A percentile compares a stretch with the other conserved stretches of the same genome.
These are phyloP conservation scores for Lactarius indigo DNA, from an alignment of 768 basidiomycete genomes.

Conservation along the genomic window DNA sequence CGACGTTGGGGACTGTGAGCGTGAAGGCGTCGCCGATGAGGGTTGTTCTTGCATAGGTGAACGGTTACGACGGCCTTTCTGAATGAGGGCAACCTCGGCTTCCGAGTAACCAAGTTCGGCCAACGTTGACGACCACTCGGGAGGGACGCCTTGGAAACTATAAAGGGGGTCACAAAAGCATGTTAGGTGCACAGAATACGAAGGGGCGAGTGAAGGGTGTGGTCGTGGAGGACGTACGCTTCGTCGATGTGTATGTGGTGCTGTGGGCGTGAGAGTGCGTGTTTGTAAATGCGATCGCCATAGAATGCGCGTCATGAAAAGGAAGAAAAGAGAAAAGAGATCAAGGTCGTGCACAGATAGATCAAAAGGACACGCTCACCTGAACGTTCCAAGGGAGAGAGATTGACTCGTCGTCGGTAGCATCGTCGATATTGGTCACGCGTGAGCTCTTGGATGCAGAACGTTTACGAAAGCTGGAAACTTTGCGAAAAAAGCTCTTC, in stretches of 20 bases:
- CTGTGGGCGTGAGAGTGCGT: background rate
- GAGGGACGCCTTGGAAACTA: conserved; percentile 25
- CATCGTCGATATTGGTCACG: background rate
- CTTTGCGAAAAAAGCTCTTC: conserved; percentile 21
- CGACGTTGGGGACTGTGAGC: conserved; percentile 17
- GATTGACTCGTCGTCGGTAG: conserved; percentile 17
- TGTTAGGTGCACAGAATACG: background rate
- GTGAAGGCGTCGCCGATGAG: background rate
- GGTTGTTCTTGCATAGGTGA: background rate
- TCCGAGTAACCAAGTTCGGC: conserved; percentile 25
- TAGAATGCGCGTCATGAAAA: background rate
- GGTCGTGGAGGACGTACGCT: conserved; percentile 11
- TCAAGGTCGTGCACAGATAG: background rate
- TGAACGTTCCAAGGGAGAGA: conserved; percentile 26
- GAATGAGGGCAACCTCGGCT: conserved; percentile 24
- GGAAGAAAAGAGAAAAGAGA: background rate
- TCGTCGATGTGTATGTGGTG: conserved; percentile 26
- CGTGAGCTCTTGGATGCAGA: conserved; percentile 18
- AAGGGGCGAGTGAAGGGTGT: background rate
- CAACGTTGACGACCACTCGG: conserved; percentile 20
- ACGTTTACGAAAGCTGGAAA: conserved; percentile 19
- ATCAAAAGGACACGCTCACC: conserved; percentile 1
- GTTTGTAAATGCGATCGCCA: background rate
- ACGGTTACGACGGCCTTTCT: conserved; percentile 22
- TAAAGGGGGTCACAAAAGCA: background rate